phyloP scores from a whole-genome alignment of 805 yeast genomes.

The Monosporozyma servazzii region DNA sequence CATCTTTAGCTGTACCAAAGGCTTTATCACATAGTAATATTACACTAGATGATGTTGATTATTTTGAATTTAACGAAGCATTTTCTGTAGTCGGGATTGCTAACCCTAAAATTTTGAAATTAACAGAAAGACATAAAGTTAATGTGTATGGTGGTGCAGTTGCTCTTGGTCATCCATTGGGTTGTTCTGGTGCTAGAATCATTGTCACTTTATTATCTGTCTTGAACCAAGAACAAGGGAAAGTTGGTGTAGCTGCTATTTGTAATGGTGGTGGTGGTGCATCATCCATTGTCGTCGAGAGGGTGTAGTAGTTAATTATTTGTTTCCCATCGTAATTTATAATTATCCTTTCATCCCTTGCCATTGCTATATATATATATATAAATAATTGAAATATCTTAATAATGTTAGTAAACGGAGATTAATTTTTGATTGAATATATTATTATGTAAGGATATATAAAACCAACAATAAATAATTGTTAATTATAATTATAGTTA shows the following conservation, averaged over 20 bases:
- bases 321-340: background rate
- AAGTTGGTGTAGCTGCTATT: constrained; percentile 88
- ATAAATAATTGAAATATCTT: no score
- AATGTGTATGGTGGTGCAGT: constrained; percentile 95
- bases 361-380: background rate
- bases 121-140: constrained; percentile 52
- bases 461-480: no score
- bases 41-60: constrained; percentile 60
- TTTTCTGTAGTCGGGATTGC: constrained; percentile 95
- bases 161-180: constrained; percentile 90
- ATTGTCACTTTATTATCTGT: constrained; percentile 79
- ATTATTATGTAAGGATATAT: no score
- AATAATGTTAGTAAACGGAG: no score
- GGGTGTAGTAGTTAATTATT: constrained; percentile 28
- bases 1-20: constrained; percentile 90
- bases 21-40: constrained; percentile 83
- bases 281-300: constrained; percentile 81
- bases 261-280: constrained; percentile 99
- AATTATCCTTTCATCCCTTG: no score
- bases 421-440: no score
- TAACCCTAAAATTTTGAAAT: constrained; percentile 58
- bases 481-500: no score
- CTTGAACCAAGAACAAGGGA: constrained; percentile 75
- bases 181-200: constrained; percentile 93
- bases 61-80: constrained; percentile 94